Conservation (phyloP, 805 yeast genomes). For the Yamadazyma sp. region DNA sequence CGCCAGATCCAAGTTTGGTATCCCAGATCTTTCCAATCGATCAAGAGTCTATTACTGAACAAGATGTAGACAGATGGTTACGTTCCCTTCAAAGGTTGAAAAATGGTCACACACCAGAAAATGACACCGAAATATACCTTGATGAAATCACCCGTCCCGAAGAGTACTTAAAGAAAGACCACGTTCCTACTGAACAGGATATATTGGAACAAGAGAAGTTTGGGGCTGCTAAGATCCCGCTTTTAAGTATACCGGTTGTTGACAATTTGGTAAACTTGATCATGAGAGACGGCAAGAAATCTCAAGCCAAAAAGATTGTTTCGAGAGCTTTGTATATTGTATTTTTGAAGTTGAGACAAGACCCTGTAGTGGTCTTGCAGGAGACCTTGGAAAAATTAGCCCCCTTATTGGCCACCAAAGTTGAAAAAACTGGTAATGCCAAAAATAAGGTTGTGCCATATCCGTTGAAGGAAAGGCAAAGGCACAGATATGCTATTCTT, state of each 20-base stretch:
- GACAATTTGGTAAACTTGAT: slow-evolving; percentile 80
- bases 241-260: slow-evolving; percentile 64
- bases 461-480: slow-evolving; percentile 78
- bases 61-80: slow-evolving; percentile 49
- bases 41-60: slow-evolving; percentile 36
- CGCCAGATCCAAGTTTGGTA: slow-evolving; percentile 19
- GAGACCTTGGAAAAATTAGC: slow-evolving; percentile 77
- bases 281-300: slow-evolving; percentile 90
- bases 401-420: slow-evolving; percentile 77
- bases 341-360: slow-evolving; percentile 66
- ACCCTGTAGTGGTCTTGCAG: slow-evolving; percentile 77
- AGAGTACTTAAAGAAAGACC: slow-evolving; percentile 34
- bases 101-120: slow-evolving; percentile 30
- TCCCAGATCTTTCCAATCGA: slow-evolving; percentile 37
- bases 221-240: slow-evolving; percentile 56
- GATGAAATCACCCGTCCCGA: slow-evolving; percentile 39
- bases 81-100: slow-evolving; percentile 42
- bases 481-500: slow-evolving; percentile 80
- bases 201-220: slow-evolving; percentile 52
- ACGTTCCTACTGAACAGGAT: slow-evolving; percentile 68
- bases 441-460: slow-evolving; percentile 78
- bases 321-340: slow-evolving; percentile 79
- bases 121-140: slow-evolving; percentile 37
- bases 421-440: slow-evolving; percentile 82
- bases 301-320: slow-evolving; percentile 70